Percentiles rank a stretch among this genome's conserved stretches.
Conservation (phyloP, 805 yeast species). For the Hanseniaspora osmophila region DNA sequence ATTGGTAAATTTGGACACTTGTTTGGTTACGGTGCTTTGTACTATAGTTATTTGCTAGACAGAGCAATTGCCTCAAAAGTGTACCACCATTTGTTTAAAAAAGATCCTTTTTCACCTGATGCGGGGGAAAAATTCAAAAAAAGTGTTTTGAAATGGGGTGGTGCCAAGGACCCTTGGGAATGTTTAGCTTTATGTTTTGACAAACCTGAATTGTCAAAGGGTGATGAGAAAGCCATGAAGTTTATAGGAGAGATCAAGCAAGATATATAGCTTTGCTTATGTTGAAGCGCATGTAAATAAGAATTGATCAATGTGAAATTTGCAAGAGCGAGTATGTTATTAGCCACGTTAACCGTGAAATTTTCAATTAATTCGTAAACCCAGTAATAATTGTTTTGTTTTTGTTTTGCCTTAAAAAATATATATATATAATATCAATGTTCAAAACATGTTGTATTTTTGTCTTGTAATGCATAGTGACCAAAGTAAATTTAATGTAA, state of each 20-base stretch:
- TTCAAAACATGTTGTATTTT: no score
- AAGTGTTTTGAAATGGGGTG: constrained; percentile 82
- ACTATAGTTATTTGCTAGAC: constrained; percentile 83
- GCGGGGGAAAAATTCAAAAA: constrained; percentile 68
- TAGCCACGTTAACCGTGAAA: background rate
- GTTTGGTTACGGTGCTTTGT: constrained; percentile 85
- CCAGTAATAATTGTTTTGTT: background rate
- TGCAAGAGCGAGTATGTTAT: no score
- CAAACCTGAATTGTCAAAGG: constrained; percentile 41
- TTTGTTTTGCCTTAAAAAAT: constrained; percentile 3
- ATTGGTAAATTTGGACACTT: constrained; percentile 90
- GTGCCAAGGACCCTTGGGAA: constrained; percentile 77
- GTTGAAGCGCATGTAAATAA: background rate
- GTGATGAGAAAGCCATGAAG: constrained; percentile 62
- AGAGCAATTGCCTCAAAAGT: constrained; percentile 81
- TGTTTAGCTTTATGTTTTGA: constrained; percentile 71
- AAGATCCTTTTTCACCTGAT: constrained; percentile 52
- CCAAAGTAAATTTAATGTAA: background rate
- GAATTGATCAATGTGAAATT: background rate
- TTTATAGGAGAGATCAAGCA: constrained; percentile 27
- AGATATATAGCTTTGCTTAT: background rate
- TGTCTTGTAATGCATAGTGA: no score
- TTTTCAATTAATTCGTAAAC: background rate
- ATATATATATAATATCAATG: constrained; percentile 1
- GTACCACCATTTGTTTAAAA: constrained; percentile 58